Evolutionary conservation across 805 yeast species (phyloP).

Genomic region (Ogataea degrootiae): DNA sequence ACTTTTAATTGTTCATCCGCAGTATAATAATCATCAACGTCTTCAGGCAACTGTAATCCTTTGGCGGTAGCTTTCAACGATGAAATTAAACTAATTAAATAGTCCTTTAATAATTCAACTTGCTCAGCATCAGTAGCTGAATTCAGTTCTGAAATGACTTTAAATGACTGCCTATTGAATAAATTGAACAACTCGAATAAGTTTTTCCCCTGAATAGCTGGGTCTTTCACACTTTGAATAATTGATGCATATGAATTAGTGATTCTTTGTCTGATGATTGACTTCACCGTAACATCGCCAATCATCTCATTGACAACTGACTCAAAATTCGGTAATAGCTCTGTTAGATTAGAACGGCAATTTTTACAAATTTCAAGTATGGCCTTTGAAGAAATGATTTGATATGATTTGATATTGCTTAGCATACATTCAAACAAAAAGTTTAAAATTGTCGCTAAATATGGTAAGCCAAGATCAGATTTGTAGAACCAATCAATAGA

Average conservation of each 20-base stretch:
- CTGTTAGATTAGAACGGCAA: constrained; percentile 39
- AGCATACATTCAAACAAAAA: constrained; percentile 37
- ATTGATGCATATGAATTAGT: constrained; percentile 60
- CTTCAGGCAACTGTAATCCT: constrained; percentile 59
- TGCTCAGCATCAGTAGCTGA: constrained; percentile 9
- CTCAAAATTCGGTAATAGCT: constrained; percentile 45
- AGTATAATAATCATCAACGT: constrained; percentile 36
- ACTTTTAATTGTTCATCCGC: constrained; percentile 26
- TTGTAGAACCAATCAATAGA: constrained; percentile 58
- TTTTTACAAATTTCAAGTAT: constrained; percentile 55
- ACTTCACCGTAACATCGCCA: constrained; percentile 33
- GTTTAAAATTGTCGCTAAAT: constrained; percentile 48
- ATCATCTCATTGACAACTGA: constrained; percentile 44
- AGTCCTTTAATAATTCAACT: constrained; percentile 34
- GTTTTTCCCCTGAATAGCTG: constrained; percentile 36
- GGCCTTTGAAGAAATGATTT: constrained; percentile 47
- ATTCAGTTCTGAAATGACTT: constrained; percentile 10
- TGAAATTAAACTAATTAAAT: constrained; percentile 50
- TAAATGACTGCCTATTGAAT: constrained; percentile 17
- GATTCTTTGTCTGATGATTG: constrained; percentile 53
- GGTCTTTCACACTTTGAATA: constrained; percentile 48
- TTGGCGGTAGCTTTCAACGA: constrained; percentile 71
- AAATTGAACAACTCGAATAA: constrained; percentile 20
- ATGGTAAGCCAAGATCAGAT: constrained; percentile 36
- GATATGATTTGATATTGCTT: constrained; percentile 17